A percentile compares a stretch with the other conserved stretches of the same genome.
Conservation (phyloP, 805 yeast species). For the Lachancea meyersii region DNA sequence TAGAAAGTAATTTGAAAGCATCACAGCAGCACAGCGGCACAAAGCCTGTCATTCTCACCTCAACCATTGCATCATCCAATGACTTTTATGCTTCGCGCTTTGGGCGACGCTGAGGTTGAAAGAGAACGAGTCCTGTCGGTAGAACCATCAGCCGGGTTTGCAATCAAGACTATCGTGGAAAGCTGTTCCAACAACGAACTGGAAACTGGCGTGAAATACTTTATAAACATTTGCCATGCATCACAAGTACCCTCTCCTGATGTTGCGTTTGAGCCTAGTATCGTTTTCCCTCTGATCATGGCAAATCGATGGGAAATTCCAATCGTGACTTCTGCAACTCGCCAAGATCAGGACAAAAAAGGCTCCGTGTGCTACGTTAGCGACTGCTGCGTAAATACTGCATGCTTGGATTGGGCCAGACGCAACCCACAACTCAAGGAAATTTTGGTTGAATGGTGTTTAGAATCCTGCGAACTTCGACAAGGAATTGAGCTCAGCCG, state of each 20-base stretch:
- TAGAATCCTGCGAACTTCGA: conserved; percentile 67
- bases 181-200: conserved; percentile 13
- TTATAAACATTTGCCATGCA: conserved; percentile 72
- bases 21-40: too few species aligned
- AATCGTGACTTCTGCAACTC: conserved; percentile 55
- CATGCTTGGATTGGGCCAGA: conserved; percentile 56
- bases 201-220: conserved; percentile 50
- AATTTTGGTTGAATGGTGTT: conserved; percentile 74
- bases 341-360: conserved; percentile 58
- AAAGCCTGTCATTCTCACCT: neutral
- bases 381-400: conserved; percentile 72
- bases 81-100: conserved; percentile 3
- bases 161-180: conserved; percentile 55
- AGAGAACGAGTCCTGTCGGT: conserved; percentile 13
- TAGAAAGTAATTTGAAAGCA: too few species aligned
- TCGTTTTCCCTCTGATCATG: conserved; percentile 57
- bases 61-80: neutral
- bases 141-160: conserved; percentile 64
- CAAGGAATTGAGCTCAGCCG: conserved; percentile 50
- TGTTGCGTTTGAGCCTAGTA: conserved; percentile 45
- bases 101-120: neutral
- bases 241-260: conserved; percentile 59
- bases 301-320: conserved; percentile 83
- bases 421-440: conserved; percentile 52
- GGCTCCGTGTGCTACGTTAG: conserved; percentile 59